Percentiles rank a stretch among this genome's conserved stretches.
Conservation (phyloP, 140 eudicot species). For the Senecio squalidus region DNA sequence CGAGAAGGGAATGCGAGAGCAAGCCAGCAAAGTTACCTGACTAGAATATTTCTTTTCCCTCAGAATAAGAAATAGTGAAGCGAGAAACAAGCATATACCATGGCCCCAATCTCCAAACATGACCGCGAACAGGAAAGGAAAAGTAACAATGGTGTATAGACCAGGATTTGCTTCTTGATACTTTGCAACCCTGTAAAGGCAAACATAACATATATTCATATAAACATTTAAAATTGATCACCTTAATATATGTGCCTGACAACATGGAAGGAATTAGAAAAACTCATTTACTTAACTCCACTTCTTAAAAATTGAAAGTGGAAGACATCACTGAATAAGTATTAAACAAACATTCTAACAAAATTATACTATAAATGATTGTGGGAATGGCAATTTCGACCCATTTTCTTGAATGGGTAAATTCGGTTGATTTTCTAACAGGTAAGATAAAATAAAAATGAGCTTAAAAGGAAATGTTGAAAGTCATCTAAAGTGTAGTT, state of each 20-base stretch:
- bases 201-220: neutral
- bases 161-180: constrained; percentile 95
- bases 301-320: neutral
- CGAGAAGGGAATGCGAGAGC: neutral
- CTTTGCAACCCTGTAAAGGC: constrained; percentile 72
- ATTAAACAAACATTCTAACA: neutral
- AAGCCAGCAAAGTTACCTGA: constrained; percentile 47
- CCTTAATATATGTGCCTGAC: neutral
- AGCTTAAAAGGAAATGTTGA: neutral
- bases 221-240: neutral
- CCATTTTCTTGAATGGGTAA: too few species aligned
- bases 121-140: constrained; percentile 89
- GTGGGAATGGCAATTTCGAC: too few species aligned
- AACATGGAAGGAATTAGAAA: neutral
- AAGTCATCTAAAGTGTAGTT: neutral
- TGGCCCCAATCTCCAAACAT: constrained; percentile 99
- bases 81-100: constrained; percentile 83
- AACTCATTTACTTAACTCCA: neutral
- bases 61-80: constrained; percentile 55
- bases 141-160: constrained; percentile 74
- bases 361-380: too few species aligned
- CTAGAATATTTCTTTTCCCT: constrained; percentile 69
- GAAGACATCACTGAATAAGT: neutral
- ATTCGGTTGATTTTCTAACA: too few species aligned
- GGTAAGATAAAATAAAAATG: neutral